A percentile compares a stretch with the other conserved stretches of the same genome.
Evolutionary conservation across 1,139 yeast species (phyloP).

Genomic region (Kazachstania sp.): DNA sequence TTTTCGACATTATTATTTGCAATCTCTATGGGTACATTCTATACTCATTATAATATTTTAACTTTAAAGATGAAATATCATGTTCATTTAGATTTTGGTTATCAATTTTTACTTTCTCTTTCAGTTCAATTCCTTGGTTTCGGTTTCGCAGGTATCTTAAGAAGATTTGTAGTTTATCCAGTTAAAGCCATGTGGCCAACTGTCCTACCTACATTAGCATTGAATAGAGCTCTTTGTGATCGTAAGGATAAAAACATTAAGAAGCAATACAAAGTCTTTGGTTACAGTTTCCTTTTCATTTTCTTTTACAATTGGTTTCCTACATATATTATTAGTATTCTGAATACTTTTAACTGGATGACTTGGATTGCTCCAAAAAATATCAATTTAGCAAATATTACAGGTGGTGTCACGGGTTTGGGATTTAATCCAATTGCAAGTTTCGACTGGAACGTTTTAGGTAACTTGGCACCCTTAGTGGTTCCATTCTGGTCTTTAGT

Average conservation of each 20-base stretch:
- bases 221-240: slow-evolving; percentile 45
- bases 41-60: slow-evolving; percentile 38
- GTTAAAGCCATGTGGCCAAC: slow-evolving; percentile 51
- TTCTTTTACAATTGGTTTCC: slow-evolving; percentile 55
- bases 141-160: slow-evolving; percentile 54
- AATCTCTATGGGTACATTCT: slow-evolving; percentile 37
- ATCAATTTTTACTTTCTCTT: slow-evolving; percentile 42
- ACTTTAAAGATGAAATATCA: slow-evolving; percentile 40
- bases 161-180: slow-evolving; percentile 52
- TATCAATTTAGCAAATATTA: slow-evolving; percentile 44
- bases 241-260: slow-evolving; percentile 42
- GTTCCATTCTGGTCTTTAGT: slow-evolving; percentile 42
- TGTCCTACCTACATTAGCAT: slow-evolving; percentile 45
- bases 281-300: slow-evolving; percentile 32
- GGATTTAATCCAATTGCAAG: slow-evolving; percentile 49
- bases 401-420: slow-evolving; percentile 45
- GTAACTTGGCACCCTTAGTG: slow-evolving; percentile 29
- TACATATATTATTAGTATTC: slow-evolving; percentile 23
- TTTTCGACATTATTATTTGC: slow-evolving; percentile 43
- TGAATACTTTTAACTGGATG: slow-evolving; percentile 47
- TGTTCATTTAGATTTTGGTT: slow-evolving; percentile 39
- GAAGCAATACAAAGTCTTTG: slow-evolving; percentile 41
- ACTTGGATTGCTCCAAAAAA: slow-evolving; percentile 55
- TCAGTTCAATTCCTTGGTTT: slow-evolving; percentile 54
- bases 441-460: slow-evolving; percentile 44